These are phyloP conservation scores for Neophaeococcomyces mojaviensis DNA, from an alignment of 2,329 filamentous ascomycete species.

Conservation along the genomic window DNA sequence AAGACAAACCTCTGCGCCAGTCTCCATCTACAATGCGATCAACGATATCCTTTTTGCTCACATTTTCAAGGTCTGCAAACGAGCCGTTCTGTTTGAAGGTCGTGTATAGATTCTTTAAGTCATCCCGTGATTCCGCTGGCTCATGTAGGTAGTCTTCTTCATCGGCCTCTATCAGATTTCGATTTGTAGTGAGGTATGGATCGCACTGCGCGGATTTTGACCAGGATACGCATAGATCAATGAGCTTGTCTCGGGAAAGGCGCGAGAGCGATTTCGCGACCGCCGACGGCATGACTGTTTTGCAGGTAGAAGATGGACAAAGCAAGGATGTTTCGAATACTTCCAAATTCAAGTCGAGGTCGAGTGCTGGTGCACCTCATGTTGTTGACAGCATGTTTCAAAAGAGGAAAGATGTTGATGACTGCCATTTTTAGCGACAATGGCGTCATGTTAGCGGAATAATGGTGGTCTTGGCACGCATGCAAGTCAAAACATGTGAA, in stretches of 20 bases:
- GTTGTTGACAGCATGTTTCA: too few relatives aligned
- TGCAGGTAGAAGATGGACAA: neutral
- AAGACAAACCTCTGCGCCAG: constrained; percentile 48
- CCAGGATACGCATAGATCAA: constrained; percentile 70
- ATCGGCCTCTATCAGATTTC: constrained; percentile 45
- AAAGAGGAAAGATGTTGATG: too few relatives aligned
- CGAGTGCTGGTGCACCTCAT: too few relatives aligned
- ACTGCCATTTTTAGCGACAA: too few relatives aligned
- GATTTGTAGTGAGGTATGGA: constrained; percentile 51
- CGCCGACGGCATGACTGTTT: constrained; percentile 50
- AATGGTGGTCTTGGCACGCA: too few relatives aligned
- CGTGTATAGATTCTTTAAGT: constrained; percentile 58
- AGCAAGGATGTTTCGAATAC: neutral
- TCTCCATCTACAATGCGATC: constrained; percentile 51
- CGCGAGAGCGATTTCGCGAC: constrained; percentile 61
- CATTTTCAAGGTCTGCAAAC: neutral
- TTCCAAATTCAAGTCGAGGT: too few relatives aligned
- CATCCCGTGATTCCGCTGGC: constrained; percentile 56
- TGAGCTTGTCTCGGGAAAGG: constrained; percentile 63
- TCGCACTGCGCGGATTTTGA: constrained; percentile 53
- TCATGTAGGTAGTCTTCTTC: constrained; percentile 62
- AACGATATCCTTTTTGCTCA: constrained; percentile 43
- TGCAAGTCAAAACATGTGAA: too few relatives aligned
- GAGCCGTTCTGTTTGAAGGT: constrained; percentile 50
- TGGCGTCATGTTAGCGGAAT: too few relatives aligned